Percentiles rank a stretch among this genome's conserved stretches.
These are phyloP conservation scores for Suillus clintonianus DNA, from an alignment of 768 basidiomycete species.

Conservation along the genomic window DNA sequence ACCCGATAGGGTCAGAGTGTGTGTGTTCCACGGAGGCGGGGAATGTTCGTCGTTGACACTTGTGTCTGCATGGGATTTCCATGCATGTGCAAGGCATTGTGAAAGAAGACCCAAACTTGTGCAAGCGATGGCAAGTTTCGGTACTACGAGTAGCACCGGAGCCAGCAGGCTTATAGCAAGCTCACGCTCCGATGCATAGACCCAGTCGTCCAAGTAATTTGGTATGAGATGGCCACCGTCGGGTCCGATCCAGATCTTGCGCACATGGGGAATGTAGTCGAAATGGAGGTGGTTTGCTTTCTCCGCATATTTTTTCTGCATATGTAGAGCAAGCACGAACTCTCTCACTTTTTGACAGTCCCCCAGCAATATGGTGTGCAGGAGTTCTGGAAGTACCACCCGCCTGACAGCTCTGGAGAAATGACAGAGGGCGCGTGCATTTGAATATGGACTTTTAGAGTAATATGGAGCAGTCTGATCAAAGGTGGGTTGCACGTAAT, in stretches of 20 bases:
- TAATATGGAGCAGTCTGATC: constrained; percentile 2
- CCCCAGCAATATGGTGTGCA: constrained; percentile 39
- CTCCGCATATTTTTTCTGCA: constrained; percentile 19
- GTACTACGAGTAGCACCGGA: constrained; percentile 2
- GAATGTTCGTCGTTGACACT: constrained; percentile 14
- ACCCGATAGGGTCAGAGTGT: constrained; percentile 33
- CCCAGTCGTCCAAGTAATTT: neutral
- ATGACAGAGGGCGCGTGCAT: constrained; percentile 31
- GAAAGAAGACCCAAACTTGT: constrained; percentile 35
- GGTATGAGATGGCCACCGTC: neutral
- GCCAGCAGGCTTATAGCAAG: constrained; percentile 7
- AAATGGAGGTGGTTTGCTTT: constrained; percentile 26
- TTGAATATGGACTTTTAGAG: constrained; percentile 13
- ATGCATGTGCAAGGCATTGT: constrained; percentile 26
- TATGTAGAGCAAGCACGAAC: constrained; percentile 35
- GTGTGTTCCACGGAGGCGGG: constrained; percentile 20
- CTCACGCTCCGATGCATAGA: neutral
- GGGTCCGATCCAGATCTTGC: constrained; percentile 34
- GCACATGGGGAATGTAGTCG: constrained; percentile 34
- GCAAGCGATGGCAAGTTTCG: constrained; percentile 32
- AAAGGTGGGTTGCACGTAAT: constrained; percentile 29
- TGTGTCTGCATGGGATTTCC: neutral
- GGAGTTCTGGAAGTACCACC: constrained; percentile 40
- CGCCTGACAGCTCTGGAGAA: constrained; percentile 36
- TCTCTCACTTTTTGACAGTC: neutral